Base-by-base conservation (phyloP, 2,329 filamentous ascomycete genomes). In the Verticillium nubilum region DNA sequence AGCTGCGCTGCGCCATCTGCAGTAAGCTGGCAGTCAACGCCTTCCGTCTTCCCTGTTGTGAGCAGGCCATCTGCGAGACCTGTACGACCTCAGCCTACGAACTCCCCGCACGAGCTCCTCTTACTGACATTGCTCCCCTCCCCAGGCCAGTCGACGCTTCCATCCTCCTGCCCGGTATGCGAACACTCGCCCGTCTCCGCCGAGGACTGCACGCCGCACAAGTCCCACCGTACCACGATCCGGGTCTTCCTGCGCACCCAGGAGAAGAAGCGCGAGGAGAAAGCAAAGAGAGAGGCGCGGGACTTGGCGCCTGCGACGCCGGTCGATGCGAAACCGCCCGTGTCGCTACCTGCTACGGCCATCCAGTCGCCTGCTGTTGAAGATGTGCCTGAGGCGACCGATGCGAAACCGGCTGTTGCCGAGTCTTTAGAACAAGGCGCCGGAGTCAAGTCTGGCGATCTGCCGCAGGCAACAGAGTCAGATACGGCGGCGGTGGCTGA, bases 1-100 rank as follows among this genome's bases (percentile, higher is more conserved):
- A 97, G 80, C 84, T 99, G 64, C 90, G 93, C 75, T 99, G 95
- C 80, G 92, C 92, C 57, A 91, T 92, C 67, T 99, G 95, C 77
- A 95, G 90, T 77, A 92, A 91, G 73, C 82, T 98, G 60, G 93
- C 92, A 29, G 80, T 96, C 64, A 96, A 97, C 72, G 91, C 94
- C 9, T 96, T 92, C 73, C 90, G 93, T 64, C 81, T 97, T 28
- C 91, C 93, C 1, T 99, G 95, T 76, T 99, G 95, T 74, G 95
- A 97, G 70, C 94, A 96, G 71, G 88, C 90, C 47, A 96, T 98
- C 60, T 98, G 95, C 80, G 90, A 94, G 70, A 83, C 80, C 65
- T 99, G 95, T 97, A 79, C 70, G 88, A 75, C 61, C 66, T 60
- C 63, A 57, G 60, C 35, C 55, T 9, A 13, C 33, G 15, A 6